phyloP scores from a whole-genome alignment of 306 rosid genomes.

The Prunus mongolica region DNA sequence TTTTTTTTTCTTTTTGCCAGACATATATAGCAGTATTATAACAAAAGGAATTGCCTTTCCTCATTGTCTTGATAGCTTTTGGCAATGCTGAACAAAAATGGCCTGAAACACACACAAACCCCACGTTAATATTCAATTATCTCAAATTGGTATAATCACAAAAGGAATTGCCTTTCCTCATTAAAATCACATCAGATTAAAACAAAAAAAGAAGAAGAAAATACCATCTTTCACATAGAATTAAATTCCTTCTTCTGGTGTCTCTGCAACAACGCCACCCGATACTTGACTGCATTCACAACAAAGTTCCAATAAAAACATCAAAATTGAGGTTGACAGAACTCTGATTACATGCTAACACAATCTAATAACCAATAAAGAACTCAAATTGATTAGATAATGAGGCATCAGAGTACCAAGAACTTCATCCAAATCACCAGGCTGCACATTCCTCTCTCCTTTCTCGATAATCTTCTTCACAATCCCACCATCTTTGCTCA shows the following conservation, averaged over 20 bases:
- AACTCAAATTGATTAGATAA: slow-evolving; percentile 3
- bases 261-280: slow-evolving; percentile 51
- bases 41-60: too few relatives aligned
- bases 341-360: background rate
- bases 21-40: background rate
- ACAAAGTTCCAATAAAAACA: background rate
- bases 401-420: slow-evolving; percentile 41
- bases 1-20: slow-evolving; percentile 2
- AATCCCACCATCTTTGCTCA: slow-evolving; percentile 59
- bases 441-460: slow-evolving; percentile 34
- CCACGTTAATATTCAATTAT: background rate
- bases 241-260: slow-evolving; percentile 52
- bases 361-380: too few relatives aligned
- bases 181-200: background rate
- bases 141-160: background rate
- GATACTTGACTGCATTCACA: slow-evolving; percentile 54
- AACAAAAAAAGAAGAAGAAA: background rate
- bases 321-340: slow-evolving; percentile 20
- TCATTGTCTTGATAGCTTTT: slow-evolving; percentile 59
- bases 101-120: slow-evolving; percentile 32
- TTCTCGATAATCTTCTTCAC: slow-evolving; percentile 56
- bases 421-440: slow-evolving; percentile 58
- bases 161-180: background rate
- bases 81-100: slow-evolving; percentile 47
- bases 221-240: slow-evolving; percentile 63